These are phyloP conservation scores for Zasmidium citrigriseum DNA, from an alignment of 2,329 filamentous ascomycete genomes.

Conservation along the genomic window DNA sequence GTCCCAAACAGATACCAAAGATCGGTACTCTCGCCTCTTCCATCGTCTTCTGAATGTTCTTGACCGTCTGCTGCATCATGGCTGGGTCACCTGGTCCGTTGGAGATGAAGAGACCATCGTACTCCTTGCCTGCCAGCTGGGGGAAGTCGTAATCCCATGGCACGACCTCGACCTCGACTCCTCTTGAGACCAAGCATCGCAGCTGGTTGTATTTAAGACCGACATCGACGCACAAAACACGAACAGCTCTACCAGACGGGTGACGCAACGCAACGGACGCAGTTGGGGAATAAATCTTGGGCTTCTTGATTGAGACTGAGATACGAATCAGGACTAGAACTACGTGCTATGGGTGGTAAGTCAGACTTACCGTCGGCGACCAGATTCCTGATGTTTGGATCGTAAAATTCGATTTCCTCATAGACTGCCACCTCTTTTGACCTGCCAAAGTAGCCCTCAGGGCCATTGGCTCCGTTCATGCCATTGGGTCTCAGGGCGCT, in stretches of 20 bases:
- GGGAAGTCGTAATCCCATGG: slow-evolving; percentile 96
- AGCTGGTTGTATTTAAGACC: slow-evolving; percentile 99
- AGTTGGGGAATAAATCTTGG: slow-evolving; percentile 81
- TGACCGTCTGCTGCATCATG: slow-evolving; percentile 75
- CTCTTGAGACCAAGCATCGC: slow-evolving; percentile 84
- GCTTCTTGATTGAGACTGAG: slow-evolving; percentile 83
- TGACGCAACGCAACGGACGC: slow-evolving; percentile 74
- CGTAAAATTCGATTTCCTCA: slow-evolving; percentile 81
- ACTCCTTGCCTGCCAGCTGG: slow-evolving; percentile 73
- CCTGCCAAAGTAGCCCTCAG: slow-evolving; percentile 33
- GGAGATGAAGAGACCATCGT: slow-evolving; percentile 95
- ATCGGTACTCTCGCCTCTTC: slow-evolving; percentile 80
- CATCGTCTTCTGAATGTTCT: slow-evolving; percentile 75
- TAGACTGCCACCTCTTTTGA: slow-evolving; percentile 53
- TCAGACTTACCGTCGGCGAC: slow-evolving; percentile 81
- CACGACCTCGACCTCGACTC: slow-evolving; percentile 90
- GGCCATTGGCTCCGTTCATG: slow-evolving; percentile 35
- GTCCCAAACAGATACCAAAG: slow-evolving; percentile 94
- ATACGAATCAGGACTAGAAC: slow-evolving; percentile 32
- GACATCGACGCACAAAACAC: slow-evolving; percentile 91
- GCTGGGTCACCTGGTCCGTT: slow-evolving; percentile 97
- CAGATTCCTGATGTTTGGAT: slow-evolving; percentile 90
- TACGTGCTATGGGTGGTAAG: slow-evolving; percentile 25
- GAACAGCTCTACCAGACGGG: slow-evolving; percentile 81
- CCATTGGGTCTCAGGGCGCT: slow-evolving; percentile 25